These are phyloP conservation scores for Scedosporium apiospermum DNA, from an alignment of 2,329 filamentous ascomycete species.

Conservation along the genomic window DNA sequence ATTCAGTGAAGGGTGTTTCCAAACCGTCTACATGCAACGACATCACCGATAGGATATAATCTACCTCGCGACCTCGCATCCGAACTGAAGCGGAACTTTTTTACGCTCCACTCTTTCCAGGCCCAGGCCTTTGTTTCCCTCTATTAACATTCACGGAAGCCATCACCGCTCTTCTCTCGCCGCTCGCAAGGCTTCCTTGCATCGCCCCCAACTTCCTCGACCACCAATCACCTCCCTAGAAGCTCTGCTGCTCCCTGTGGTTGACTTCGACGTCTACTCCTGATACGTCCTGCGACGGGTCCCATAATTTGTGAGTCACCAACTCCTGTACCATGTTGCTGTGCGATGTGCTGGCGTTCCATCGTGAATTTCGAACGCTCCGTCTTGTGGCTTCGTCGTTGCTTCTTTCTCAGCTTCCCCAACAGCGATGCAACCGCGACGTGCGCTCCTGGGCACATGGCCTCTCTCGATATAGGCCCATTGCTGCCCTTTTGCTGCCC, in stretches of 20 bases:
- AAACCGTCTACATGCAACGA: not conserved
- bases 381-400: conserved; percentile 1
- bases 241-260: not conserved
- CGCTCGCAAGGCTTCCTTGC: conserved; percentile 3
- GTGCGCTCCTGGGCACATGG: not conserved
- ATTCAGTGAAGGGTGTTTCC: not conserved
- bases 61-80: not conserved
- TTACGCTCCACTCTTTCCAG: not conserved
- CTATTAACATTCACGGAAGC: not conserved
- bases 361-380: not conserved
- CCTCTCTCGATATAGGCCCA: not conserved
- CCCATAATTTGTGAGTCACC: conserved; percentile 7
- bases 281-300: conserved; percentile 3
- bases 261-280: not conserved
- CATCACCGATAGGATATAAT: not conserved
- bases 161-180: not conserved
- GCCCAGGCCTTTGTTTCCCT: not conserved
- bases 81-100: not conserved
- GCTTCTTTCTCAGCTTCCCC: not conserved
- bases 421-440: not conserved
- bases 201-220: conserved; percentile 3
- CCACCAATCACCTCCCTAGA: conserved; percentile 1
- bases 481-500: conserved; percentile 6
- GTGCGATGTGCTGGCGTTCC: conserved; percentile 4
- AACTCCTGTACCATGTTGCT: conserved; percentile 1